Evolutionary conservation across 2,329 filamentous ascomycete species (phyloP), one percentile per base, ranked within the genome.

Genomic region (Dactylellina sp.): DNA sequence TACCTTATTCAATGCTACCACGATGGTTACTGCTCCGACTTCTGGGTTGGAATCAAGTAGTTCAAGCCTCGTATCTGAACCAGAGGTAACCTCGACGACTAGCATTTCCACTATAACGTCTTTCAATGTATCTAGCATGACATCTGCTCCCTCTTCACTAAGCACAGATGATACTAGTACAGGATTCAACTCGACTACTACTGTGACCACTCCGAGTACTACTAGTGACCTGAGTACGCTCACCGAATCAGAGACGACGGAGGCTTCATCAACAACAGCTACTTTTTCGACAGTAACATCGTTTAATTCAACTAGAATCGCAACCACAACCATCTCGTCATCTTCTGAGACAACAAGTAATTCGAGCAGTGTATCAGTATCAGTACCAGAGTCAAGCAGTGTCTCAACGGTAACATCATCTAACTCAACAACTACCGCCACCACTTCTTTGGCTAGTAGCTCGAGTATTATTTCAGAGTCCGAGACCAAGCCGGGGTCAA

Each of bases 121-220:
- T 7, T 66, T 66, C 44, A 66, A 59, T 46, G 20, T 59, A 22
- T 50, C 62, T 0, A 52, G 39, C 25, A 50, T 52, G 7, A 59
- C 52, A 6, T 57, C 53, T 3, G 44, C 18, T 28, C 59, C 52
- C 22, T 57, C 52, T 20, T 49, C 61, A n/a, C 20, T 57, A 12
- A 49, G 32, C 0, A 62, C 61, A 9, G 42, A 39, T n/a, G 55
- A 56, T 50, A 68, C 63, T 1, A 56, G 20, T 22, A 68, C 63
- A 7, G 28, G 44, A 9, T 68, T 68, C 16, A 71, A 71, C 25
- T 50, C 52, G 24, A 71, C 49, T 25, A 71, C 66, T 11, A 71
- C 50, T 14, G 50, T 49, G 12, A 62, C 56, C 14, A 39, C 57
- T 28, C 53, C 60, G 16, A 60, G 28, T 16, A 46, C 44, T 14